Base-by-base conservation (phyloP, 2,329 filamentous ascomycete genomes). In the Madurella mycetomatis region DNA sequence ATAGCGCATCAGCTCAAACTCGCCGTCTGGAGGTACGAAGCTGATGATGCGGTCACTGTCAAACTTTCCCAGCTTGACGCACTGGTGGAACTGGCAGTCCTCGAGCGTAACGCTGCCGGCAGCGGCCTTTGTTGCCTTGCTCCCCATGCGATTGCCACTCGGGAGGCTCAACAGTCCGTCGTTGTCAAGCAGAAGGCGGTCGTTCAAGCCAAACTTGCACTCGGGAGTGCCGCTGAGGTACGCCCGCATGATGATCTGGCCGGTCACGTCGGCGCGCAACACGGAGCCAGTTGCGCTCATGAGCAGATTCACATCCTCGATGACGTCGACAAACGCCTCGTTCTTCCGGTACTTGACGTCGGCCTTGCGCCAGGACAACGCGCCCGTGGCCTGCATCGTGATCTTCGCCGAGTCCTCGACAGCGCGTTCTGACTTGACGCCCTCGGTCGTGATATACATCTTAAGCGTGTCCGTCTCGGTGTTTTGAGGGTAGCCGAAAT, bases 361-460 rank as follows among this genome's bases (percentile, higher is more conserved):
- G 56, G 92, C 89, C 68, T 95, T 89, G 64, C 95, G 85, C 94
- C 95, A 99, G 45, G 94, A 97, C 41, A 96, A 81, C 5, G 94
- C 94, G 41, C 95, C 94, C 0, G 94, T 99, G 12, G 94, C 95
- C 76, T 99, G 94, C 92, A 97, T 96, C 25, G 94, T 99, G 72
- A 99, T 99, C 71, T 92, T 94, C 63, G 91, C 92, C 48, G 92
- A 96, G 71, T 99, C 92, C 69, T 96, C 90, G 74, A 85, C 87
- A 62, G 82, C 85, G 62, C 85, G 78, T 70, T 91, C 91, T 32
- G 91, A 95, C 73, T 96, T 96, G 74, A 99, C 92, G 55, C 94
- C 94, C 76, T 99, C 94, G 37, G 94, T 99, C 42, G 95, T 99
- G 68, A 99, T 99, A 79, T 99, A 99, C 92, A 97, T 97, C 75